Evolutionary conservation across 352 stramenopile species (phyloP), one percentile per base, ranked within the genome.

Genomic region (Aphanomyces cochlioides): DNA sequence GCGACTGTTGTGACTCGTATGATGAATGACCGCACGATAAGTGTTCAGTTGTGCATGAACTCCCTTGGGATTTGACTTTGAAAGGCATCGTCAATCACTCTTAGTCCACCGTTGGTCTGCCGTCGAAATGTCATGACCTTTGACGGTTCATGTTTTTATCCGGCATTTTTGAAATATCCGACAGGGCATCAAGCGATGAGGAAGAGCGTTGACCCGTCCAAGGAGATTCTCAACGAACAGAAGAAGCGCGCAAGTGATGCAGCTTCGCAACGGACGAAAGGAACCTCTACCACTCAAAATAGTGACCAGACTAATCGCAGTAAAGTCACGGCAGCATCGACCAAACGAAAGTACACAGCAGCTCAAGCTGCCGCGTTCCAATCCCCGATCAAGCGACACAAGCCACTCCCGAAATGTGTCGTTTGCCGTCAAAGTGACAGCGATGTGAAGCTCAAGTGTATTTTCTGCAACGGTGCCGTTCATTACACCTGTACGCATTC

Each of bases 381-480:
- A 15, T 39, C 54, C 15, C 40, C 64, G 19, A 21, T 50, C 5
- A 69, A 69, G 61, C 56, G 13, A 19, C 38, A 19, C 37, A 69
- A 69, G 36, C 45, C 40, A 13, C 43, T 50, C 10, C 43, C 17
- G 2, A 36, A 43, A 39, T 70, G 64, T n/a, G 48, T 54, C 40
- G 5, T 59, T 4, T 70, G 64, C 5, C 34, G 60, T 34, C 28
- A 21, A 13, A 7, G 37, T 4, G 47, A 47, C 37, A 38, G 40
- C 45, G 15, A 43, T 38, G 28, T 45, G 4, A 12, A 36, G 10
- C 19, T 37, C 5, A 37, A 39, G 2, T 70, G 64, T 41, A 10
- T 70, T 28, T 47, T 70, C 21, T 70, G 64, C 64, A 70, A 61
- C 47, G 19, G 6, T 12, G 19, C 28, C 12, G 5, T 70, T 39